Percentiles rank a stretch among this genome's conserved stretches.
These are phyloP conservation scores for Thelephora terrestris DNA, from an alignment of 1,284 basidiomycete species.

Conservation along the genomic window DNA sequence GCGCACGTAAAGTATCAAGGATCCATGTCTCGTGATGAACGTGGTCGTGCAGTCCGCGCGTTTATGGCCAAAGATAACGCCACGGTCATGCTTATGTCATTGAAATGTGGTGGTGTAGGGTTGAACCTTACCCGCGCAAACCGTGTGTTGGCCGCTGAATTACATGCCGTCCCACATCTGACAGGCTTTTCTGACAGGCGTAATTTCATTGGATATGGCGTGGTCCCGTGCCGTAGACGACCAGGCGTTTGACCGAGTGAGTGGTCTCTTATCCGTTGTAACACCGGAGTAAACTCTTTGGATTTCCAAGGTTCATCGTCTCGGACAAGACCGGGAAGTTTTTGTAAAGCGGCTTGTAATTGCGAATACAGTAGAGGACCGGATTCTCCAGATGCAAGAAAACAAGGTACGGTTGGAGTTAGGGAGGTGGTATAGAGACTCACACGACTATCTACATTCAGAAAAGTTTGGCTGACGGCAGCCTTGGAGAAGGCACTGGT, in stretches of 20 bases:
- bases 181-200: constrained; percentile 16
- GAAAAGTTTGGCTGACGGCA: constrained; percentile 45
- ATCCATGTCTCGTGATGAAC: constrained; percentile 40
- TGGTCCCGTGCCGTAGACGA: constrained; percentile 52
- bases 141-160: constrained; percentile 23
- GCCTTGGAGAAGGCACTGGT: constrained; percentile 46
- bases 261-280: constrained; percentile 41
- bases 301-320: constrained; percentile 26
- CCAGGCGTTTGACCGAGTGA: constrained; percentile 47
- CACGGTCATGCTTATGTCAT: constrained; percentile 44
- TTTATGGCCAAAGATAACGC: constrained; percentile 51
- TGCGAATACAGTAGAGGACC: constrained; percentile 46
- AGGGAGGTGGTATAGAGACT: neutral
- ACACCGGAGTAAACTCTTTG: constrained; percentile 23
- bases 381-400: constrained; percentile 47
- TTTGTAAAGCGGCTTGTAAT: constrained; percentile 52
- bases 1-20: constrained; percentile 50
- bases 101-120: constrained; percentile 54
- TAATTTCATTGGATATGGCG: constrained; percentile 51
- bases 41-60: constrained; percentile 38
- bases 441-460: constrained; percentile 4
- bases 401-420: constrained; percentile 31
- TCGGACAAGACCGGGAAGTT: constrained; percentile 45
- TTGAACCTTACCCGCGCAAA: constrained; percentile 50
- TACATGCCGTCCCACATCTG: constrained; percentile 6